Percentiles rank a stretch among this genome's conserved stretches.
Conservation (phyloP, 306 rosid genomes). For the Cucumis sativus region Cucumber_9930_V3 NC_026660.2:30255001-30255500, state of each 20-base stretch:
- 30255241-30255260: background rate
- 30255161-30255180: background rate
- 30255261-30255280: background rate
- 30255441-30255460: background rate
- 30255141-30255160: background rate
- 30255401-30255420: background rate
- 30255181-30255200: background rate
- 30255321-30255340: background rate
- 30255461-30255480: background rate
- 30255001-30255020: constrained; percentile 22
- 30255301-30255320: background rate
- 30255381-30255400: background rate
- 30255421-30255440: background rate
- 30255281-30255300: background rate
- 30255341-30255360: background rate
- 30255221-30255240: background rate
- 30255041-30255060: constrained; percentile 2
- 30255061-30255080: background rate
- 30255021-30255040: constrained; percentile 1
- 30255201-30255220: background rate
- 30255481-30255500: background rate
- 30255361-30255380: background rate
- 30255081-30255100: background rate
- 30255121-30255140: background rate
- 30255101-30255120: background rate